Percentiles rank a stretch among this genome's conserved stretches.
Conservation (phyloP, 768 basidiomycete species). For the Lanmaoa pseudosensibilis region DNA sequence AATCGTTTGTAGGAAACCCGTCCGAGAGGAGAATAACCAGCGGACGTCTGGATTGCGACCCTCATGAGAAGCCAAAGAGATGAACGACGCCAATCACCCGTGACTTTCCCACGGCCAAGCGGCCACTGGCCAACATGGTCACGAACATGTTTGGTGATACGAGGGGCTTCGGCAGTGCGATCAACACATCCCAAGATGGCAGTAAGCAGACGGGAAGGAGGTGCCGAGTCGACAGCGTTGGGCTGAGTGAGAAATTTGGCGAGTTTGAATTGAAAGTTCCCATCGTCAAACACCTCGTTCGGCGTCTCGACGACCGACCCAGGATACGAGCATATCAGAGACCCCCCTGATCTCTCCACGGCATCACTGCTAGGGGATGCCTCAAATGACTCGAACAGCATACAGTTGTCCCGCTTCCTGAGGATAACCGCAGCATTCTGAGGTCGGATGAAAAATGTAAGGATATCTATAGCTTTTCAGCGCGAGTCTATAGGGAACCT, state of each 20-base stretch:
- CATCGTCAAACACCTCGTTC: constrained; percentile 8
- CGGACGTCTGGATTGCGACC: constrained; percentile 29
- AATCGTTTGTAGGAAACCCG: constrained; percentile 44
- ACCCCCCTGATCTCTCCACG: constrained; percentile 32
- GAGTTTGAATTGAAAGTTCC: constrained; percentile 15
- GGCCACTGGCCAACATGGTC: constrained; percentile 29
- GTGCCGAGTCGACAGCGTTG: not conserved
- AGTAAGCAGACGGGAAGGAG: not conserved
- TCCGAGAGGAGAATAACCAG: constrained; percentile 8
- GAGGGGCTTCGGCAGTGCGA: constrained; percentile 4
- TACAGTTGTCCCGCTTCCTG: constrained; percentile 21
- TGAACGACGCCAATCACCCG: constrained; percentile 30
- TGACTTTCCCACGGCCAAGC: too few species aligned
- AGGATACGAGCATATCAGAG: constrained; percentile 35
- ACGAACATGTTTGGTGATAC: constrained; percentile 26
- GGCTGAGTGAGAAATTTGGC: constrained; percentile 20
- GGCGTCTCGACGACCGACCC: constrained; percentile 13
- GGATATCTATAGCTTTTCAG: constrained; percentile 28
- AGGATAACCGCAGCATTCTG: constrained; percentile 48
- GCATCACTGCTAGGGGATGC: constrained; percentile 27
- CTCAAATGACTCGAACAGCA: constrained; percentile 14
- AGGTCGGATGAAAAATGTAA: constrained; percentile 37
- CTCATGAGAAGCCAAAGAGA: constrained; percentile 36
- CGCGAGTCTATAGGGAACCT: not conserved
- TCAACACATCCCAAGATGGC: constrained; percentile 6